A percentile compares a stretch with the other conserved stretches of the same genome.
Evolutionary conservation across 257 asterid genomes (phyloP).

Genomic region (Avicennia marina): DNA sequence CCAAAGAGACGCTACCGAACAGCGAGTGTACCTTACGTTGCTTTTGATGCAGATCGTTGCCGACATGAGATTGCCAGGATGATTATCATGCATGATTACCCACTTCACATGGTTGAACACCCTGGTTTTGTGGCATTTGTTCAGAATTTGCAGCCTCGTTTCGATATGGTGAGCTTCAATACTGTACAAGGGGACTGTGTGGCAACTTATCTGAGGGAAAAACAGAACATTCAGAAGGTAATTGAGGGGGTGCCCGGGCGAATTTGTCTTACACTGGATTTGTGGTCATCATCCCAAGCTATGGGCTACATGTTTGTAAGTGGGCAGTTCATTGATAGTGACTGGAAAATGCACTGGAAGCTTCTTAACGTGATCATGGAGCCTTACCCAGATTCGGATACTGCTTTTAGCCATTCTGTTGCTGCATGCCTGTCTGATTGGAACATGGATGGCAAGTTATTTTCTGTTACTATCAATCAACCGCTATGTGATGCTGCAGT

Average conservation of each 20-base stretch:
- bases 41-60: conserved; percentile 82
- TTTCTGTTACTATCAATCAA: conserved; percentile 76
- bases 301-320: conserved; percentile 71
- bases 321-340: conserved; percentile 79
- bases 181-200: conserved; percentile 93
- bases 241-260: conserved; percentile 83
- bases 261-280: conserved; percentile 70
- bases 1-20: conserved; percentile 76
- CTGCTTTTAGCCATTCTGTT: conserved; percentile 86
- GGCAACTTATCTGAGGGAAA: conserved; percentile 78
- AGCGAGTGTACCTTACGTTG: conserved; percentile 42
- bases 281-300: conserved; percentile 69
- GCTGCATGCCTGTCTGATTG: conserved; percentile 91
- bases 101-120: conserved; percentile 94
- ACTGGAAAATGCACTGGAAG: conserved; percentile 88
- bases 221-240: conserved; percentile 66
- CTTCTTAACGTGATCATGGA: conserved; percentile 85
- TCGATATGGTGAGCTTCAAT: conserved; percentile 91
- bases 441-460: conserved; percentile 78
- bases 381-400: conserved; percentile 80
- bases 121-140: conserved; percentile 86
- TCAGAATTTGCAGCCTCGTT: conserved; percentile 86
- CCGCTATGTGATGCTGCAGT: conserved; percentile 43
- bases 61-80: conserved; percentile 81
- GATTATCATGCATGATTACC: conserved; percentile 96